Conservation (phyloP, 2,329 filamentous ascomycete species). For the Colletotrichum orbiculare region DNA sequence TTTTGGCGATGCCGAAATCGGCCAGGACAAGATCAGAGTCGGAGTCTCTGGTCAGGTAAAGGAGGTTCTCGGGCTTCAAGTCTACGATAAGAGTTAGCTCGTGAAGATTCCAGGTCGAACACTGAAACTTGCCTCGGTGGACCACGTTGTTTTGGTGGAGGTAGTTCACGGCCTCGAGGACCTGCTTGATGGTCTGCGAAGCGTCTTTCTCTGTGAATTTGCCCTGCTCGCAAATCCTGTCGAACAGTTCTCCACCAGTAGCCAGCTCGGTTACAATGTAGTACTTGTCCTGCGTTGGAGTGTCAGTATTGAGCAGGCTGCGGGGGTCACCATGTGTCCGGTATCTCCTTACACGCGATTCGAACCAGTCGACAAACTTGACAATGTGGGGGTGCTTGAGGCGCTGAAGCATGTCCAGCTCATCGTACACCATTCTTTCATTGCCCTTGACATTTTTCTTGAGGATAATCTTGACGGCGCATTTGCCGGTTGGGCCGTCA, state of each 20-base stretch:
- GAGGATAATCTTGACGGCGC: slow-evolving; percentile 97
- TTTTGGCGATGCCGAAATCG: slow-evolving; percentile 99
- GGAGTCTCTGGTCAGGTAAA: slow-evolving; percentile 84
- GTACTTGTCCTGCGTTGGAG: slow-evolving; percentile 84
- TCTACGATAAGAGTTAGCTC: slow-evolving; percentile 63
- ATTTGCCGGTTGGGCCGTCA: slow-evolving; percentile 83
- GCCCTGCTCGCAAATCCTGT: slow-evolving; percentile 97
- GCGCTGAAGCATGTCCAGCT: slow-evolving; percentile 91
- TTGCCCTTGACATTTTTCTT: slow-evolving; percentile 99
- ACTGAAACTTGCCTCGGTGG: slow-evolving; percentile 77
- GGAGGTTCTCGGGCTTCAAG: slow-evolving; percentile 96
- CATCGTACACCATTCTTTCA: slow-evolving; percentile 98
- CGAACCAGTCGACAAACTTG: slow-evolving; percentile 98
- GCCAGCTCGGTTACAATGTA: slow-evolving; percentile 98
- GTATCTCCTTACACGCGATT: slow-evolving; percentile 79
- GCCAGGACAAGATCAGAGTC: slow-evolving; percentile 91
- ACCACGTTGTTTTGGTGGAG: slow-evolving; percentile 95
- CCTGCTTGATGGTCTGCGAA: slow-evolving; percentile 93
- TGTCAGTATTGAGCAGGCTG: slow-evolving; percentile 16
- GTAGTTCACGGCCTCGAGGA: slow-evolving; percentile 93
- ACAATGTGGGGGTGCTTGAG: slow-evolving; percentile 96
- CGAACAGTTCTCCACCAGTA: slow-evolving; percentile 95
- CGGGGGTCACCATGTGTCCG: neutral
- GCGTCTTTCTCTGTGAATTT: slow-evolving; percentile 99
- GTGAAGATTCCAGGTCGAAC: neutral